Percentiles rank a stretch among this genome's conserved stretches.
Conservation (phyloP, 2,329 filamentous ascomycete species). For the Xylogone sp. region DNA sequence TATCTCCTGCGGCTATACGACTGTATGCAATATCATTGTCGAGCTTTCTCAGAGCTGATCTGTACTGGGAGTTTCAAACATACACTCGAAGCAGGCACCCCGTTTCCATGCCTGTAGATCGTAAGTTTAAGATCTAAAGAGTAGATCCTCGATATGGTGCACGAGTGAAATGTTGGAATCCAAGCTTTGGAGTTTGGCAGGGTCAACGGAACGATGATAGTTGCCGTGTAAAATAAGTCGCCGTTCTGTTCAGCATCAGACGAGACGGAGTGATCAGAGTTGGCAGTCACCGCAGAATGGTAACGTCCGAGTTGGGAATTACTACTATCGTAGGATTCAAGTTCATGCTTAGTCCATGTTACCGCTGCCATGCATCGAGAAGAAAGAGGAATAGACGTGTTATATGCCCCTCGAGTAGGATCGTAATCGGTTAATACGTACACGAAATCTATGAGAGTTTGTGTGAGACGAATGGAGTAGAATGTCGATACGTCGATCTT, state of each 20-base stretch:
- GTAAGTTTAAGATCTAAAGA: slow-evolving; percentile 54
- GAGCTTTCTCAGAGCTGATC: slow-evolving; percentile 21
- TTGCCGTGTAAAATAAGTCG: slow-evolving; percentile 48
- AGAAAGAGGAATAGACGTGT: slow-evolving; percentile 19
- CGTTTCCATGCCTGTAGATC: slow-evolving; percentile 44
- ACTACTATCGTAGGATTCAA: slow-evolving; percentile 15
- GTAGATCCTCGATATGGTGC: slow-evolving; percentile 62
- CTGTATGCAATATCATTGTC: slow-evolving; percentile 8
- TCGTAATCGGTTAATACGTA: slow-evolving; percentile 17
- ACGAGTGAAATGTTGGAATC: slow-evolving; percentile 67
- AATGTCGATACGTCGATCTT: slow-evolving; percentile 26
- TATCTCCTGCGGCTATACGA: slow-evolving; percentile 21
- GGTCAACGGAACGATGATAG: slow-evolving; percentile 59
- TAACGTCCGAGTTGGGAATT: slow-evolving; percentile 15
- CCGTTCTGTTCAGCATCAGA: not conserved
- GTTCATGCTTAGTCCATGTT: slow-evolving; percentile 23
- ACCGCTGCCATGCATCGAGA: slow-evolving; percentile 27
- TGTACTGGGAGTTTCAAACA: slow-evolving; percentile 24
- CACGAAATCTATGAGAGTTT: slow-evolving; percentile 15
- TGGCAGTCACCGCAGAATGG: slow-evolving; percentile 21
- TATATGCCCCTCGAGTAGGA: slow-evolving; percentile 19
- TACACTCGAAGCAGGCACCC: slow-evolving; percentile 31
- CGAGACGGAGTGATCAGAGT: slow-evolving; percentile 17
- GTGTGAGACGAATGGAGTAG: slow-evolving; percentile 17
- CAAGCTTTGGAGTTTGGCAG: slow-evolving; percentile 59